Percentiles rank a stretch among this genome's conserved stretches.
Evolutionary conservation across 192 early-diverging fungal species (phyloP).

Genomic region (Chytriomyces sp.): DNA sequence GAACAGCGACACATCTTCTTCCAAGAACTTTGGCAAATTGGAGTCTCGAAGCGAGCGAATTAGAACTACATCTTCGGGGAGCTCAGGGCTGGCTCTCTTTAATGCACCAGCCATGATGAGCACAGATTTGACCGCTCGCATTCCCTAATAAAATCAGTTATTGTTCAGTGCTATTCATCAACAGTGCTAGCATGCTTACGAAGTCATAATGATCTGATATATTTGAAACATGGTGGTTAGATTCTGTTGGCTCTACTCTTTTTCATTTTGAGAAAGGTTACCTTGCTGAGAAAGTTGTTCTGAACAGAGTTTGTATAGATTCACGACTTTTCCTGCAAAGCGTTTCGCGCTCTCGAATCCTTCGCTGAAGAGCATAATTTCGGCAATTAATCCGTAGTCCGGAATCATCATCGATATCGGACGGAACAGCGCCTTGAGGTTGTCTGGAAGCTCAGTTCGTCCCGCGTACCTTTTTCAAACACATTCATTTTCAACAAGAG

Average conservation of each 20-base stretch:
- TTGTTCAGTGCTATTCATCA: too few relatives aligned
- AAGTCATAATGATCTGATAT: conserved; percentile 65
- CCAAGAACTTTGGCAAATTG: conserved; percentile 65
- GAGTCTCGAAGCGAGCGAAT: conserved; percentile 65
- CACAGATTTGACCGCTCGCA: conserved; percentile 71
- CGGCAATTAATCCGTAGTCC: conserved; percentile 65
- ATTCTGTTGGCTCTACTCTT: not conserved
- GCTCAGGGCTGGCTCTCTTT: conserved; percentile 58
- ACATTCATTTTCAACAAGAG: not conserved
- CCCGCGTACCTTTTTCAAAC: conserved; percentile 44
- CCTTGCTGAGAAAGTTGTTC: conserved; percentile 67
- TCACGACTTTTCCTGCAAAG: conserved; percentile 65
- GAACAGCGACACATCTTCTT: conserved; percentile 64
- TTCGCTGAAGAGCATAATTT: conserved; percentile 70
- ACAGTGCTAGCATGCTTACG: not conserved
- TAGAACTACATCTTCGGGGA: conserved; percentile 61
- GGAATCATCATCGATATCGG: conserved; percentile 74
- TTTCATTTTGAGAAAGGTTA: not conserved
- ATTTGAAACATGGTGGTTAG: not conserved
- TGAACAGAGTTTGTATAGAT: conserved; percentile 67
- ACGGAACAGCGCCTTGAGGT: conserved; percentile 65
- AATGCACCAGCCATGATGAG: conserved; percentile 67
- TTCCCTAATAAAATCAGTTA: conserved; percentile 26
- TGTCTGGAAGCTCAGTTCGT: conserved; percentile 65
- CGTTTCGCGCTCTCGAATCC: conserved; percentile 66